Evolutionary conservation across 1,284 basidiomycete genomes (phyloP), one percentile per base, ranked within the genome.

Genomic region (Puccinia brachypodii): DNA sequence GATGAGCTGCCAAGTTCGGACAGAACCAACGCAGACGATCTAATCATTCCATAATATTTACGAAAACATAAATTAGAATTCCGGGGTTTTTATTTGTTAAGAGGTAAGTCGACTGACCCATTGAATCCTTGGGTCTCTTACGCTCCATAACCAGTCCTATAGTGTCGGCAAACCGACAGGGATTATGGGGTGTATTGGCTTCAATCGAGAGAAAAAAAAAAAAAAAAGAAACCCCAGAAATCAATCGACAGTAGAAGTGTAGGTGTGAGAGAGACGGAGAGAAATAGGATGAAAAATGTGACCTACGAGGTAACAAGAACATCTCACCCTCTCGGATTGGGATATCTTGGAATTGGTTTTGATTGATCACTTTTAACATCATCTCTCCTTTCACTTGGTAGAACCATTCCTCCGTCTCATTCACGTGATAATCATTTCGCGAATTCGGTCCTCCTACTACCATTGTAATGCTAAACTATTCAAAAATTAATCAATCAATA

Each of bases 341-440:
- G 53, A 98, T 93, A 86, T 98, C 96, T 85, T 89, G 89, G 87
- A 98, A 96, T 84, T 90, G 89, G n/a, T 91, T 92, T 25, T 92
- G 93, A 80, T 96, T 94, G 13, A 98, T 92, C 4, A 94, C 91
- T 83, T 93, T 91, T 56, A 98, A 89, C 14, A 94, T 88, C 94
- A 98, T 97, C 1, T 90, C 91, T 0, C 94, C 82, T 72, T 95
- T 94, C 88, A 95, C 90, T 86, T 98, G 95, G 87, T 95, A 96
- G 87, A 97, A 97, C 94, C 94, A 97, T 88, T 97, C 95, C 92
- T 97, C 94, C 2, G 95, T 96, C 87, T 95, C 91, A 86, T 97
- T 97, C 72, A 96, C 88, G 87, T 97, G 95, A 85, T 94, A 97
- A 86, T 98, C 95, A 82, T 92, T 93, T 69, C 95, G 89, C 85